Conservation (phyloP, 2,329 filamentous ascomycete genomes). For the Colletotrichum sp. region DNA sequence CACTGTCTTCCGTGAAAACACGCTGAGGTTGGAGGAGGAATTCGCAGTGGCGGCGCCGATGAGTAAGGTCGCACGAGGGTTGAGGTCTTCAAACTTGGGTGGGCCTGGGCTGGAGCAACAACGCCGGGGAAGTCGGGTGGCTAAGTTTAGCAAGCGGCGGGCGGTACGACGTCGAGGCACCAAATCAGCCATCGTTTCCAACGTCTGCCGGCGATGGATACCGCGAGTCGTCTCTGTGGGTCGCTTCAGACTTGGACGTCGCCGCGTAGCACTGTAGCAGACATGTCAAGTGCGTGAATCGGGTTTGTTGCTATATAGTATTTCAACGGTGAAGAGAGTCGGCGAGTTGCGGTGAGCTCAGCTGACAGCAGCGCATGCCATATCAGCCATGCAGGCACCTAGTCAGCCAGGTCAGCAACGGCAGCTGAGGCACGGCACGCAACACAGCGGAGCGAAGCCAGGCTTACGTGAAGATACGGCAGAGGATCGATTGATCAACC, state of each 20-base stretch:
- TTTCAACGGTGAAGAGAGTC: not conserved
- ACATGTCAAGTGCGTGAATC: not conserved
- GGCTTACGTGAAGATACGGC: not conserved
- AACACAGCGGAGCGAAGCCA: not conserved
- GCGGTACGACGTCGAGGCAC: not conserved
- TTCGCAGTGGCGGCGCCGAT: not conserved
- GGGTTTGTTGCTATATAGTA: not conserved
- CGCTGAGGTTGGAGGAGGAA: not conserved
- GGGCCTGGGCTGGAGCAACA: not conserved
- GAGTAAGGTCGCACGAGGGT: not conserved
- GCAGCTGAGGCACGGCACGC: not conserved
- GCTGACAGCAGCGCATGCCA: not conserved
- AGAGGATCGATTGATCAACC: not conserved
- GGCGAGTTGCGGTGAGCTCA: not conserved
- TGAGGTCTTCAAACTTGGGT: not conserved
- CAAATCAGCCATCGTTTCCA: not conserved
- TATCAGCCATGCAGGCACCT: not conserved
- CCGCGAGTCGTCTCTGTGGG: not conserved
- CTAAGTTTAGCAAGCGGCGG: constrained; percentile 15
- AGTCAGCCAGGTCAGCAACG: not conserved
- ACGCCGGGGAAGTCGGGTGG: not conserved
- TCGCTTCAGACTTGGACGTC: not conserved
- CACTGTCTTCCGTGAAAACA: not conserved
- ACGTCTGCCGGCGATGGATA: not conserved
- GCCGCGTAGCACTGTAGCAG: not conserved